Percentiles rank a stretch among this genome's conserved stretches.
Evolutionary conservation across 2,329 filamentous ascomycete species (phyloP).

Genomic region (Arthrobotrys pseudoclavata): DNA sequence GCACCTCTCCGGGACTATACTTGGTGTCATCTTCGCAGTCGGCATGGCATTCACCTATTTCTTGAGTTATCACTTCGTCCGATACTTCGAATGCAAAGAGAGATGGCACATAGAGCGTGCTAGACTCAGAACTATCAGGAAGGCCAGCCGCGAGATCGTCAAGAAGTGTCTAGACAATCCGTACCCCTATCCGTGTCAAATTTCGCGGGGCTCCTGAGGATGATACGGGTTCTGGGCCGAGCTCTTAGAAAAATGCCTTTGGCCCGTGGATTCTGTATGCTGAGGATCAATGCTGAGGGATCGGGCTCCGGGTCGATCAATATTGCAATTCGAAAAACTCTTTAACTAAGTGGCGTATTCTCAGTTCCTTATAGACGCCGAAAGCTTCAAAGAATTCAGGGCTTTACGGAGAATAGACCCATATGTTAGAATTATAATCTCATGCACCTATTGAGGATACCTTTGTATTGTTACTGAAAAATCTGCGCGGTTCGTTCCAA

Average conservation of each 20-base stretch:
- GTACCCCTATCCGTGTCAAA: neutral
- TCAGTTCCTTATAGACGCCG: neutral
- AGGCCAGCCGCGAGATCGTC: constrained; percentile 26
- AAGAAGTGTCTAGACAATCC: constrained; percentile 34
- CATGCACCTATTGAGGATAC: constrained; percentile 5
- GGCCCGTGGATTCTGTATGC: constrained; percentile 12
- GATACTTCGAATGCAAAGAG: constrained; percentile 55
- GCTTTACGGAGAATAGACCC: neutral
- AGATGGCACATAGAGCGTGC: constrained; percentile 50
- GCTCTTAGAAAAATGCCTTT: constrained; percentile 31
- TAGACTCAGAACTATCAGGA: constrained; percentile 29
- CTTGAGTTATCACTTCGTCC: constrained; percentile 32
- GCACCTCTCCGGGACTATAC: constrained; percentile 27
- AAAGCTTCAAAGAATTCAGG: neutral
- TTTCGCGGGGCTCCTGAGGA: neutral
- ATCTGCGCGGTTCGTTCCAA: neutral
- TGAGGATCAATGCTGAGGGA: constrained; percentile 36
- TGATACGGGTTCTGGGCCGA: constrained; percentile 4
- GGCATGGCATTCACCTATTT: constrained; percentile 30
- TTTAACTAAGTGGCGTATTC: neutral
- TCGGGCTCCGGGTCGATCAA: neutral
- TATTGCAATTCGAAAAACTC: neutral
- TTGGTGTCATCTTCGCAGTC: constrained; percentile 23
- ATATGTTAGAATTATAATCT: neutral
- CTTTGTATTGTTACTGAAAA: neutral